A percentile compares a stretch with the other conserved stretches of the same genome.
phyloP scores from a whole-genome alignment of 2,329 filamentous ascomycete genomes.

The Myrmaecium sp. region DNA sequence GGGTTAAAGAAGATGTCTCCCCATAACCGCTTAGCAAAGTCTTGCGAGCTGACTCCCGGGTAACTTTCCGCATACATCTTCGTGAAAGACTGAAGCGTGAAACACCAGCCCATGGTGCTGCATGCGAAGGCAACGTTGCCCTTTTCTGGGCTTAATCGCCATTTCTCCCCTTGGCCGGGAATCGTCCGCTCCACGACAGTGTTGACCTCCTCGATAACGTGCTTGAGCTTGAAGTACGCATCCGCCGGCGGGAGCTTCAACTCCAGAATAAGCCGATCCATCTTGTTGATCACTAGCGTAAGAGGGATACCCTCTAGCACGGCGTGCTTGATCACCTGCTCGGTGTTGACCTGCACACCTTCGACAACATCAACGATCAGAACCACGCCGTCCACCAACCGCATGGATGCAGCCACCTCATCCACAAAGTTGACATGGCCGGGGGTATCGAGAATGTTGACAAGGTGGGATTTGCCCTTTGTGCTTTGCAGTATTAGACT shows the following conservation, averaged over 20 bases:
- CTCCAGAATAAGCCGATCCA: conserved; percentile 89
- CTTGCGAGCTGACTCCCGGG: conserved; percentile 58
- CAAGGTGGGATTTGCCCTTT: conserved; percentile 81
- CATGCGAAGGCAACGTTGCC: conserved; percentile 97
- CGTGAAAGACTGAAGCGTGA: conserved; percentile 83
- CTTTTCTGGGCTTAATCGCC: conserved; percentile 81
- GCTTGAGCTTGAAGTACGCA: conserved; percentile 97
- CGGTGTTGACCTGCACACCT: conserved; percentile 95
- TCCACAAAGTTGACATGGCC: conserved; percentile 98
- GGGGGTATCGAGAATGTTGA: conserved; percentile 92
- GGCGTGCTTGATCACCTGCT: conserved; percentile 93
- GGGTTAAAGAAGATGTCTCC: conserved; percentile 96
- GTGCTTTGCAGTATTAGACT: conserved; percentile 76
- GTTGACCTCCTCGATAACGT: conserved; percentile 97
- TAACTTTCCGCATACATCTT: conserved; percentile 92
- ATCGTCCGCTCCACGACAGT: conserved; percentile 79
- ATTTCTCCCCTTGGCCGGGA: conserved; percentile 62
- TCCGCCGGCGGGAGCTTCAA: conserved; percentile 86
- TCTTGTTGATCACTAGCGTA: conserved; percentile 87
- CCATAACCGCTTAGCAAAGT: conserved; percentile 79
- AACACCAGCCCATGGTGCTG: conserved; percentile 89
- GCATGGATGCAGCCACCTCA: conserved; percentile 76
- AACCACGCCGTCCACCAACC: conserved; percentile 80
- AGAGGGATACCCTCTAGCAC: conserved; percentile 79
- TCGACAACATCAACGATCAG: conserved; percentile 93